These are phyloP conservation scores for Linaria vulgaris DNA, from an alignment of 257 asterid species.

Conservation along the genomic window DNA sequence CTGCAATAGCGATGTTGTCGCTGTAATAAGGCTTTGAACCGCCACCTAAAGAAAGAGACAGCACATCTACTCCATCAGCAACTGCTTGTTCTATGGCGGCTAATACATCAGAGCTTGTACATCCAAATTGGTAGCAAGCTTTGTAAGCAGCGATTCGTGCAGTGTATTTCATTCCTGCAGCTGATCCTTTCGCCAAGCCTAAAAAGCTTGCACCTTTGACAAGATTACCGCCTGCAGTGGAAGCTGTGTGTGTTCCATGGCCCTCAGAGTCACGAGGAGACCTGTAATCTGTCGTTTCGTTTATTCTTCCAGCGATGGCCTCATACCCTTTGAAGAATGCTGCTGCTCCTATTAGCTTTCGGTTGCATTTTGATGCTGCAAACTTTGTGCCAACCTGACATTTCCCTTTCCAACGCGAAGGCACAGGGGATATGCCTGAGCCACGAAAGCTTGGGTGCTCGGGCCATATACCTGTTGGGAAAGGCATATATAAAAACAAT, in stretches of 20 bases:
- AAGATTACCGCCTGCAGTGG: constrained; percentile 62
- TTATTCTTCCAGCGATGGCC: constrained; percentile 50
- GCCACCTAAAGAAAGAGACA: constrained; percentile 71
- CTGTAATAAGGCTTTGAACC: constrained; percentile 39
- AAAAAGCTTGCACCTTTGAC: constrained; percentile 49
- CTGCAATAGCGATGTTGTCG: constrained; percentile 61
- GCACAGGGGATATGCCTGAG: constrained; percentile 38
- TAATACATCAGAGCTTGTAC: constrained; percentile 55
- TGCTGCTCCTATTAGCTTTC: constrained; percentile 59
- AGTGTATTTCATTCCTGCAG: constrained; percentile 56
- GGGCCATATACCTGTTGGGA: constrained; percentile 57
- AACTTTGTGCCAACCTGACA: constrained; percentile 53
- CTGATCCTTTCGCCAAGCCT: constrained; percentile 60
- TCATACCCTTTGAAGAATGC: constrained; percentile 64
- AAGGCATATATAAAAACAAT: too few relatives aligned
- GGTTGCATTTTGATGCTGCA: constrained; percentile 51
- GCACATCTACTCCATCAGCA: constrained; percentile 61
- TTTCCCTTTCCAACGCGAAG: constrained; percentile 63
- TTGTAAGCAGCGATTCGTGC: constrained; percentile 75
- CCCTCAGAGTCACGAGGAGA: constrained; percentile 74
- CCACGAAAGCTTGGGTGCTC: constrained; percentile 57
- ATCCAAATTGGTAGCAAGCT: constrained; percentile 56
- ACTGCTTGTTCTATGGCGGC: constrained; percentile 76
- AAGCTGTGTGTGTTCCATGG: constrained; percentile 76
- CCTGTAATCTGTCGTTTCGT: constrained; percentile 48